Evolutionary conservation across 2,329 filamentous ascomycete species (phyloP), one percentile per base, ranked within the genome.

Genomic region (Neofusicoccum laricinum): DNA sequence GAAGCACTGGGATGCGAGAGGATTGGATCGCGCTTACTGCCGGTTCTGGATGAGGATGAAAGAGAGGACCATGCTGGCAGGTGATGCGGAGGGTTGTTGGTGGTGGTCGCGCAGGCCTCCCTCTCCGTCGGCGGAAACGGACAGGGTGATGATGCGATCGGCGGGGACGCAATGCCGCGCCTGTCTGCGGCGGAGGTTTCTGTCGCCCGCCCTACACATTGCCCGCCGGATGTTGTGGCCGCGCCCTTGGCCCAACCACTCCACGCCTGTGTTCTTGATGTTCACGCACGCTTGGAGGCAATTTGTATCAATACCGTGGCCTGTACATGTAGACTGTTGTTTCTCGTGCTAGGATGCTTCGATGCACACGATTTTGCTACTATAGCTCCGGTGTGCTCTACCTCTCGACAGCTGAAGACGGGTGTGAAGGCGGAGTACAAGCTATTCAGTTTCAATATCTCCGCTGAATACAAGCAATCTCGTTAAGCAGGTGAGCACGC

Each of bases 11-110:
- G 2, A 19, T 43, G 19, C 38, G 55, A 48, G 46, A 46, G 45
- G 64, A 58, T 38, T 17, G 67, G 34, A 46, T 15, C 41, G 30
- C 3, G 73, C 81, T 50, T 78, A 94, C 91, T 96, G 92, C 70
- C 92, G 87, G 77, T 96, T 96, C 75, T 96, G 92, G 64, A 96
- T 93, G 68, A 96, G 82, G 69, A 96, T 94, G 74, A 96, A 96
- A 62, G 92, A 96, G 71, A 96, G 86, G 76, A 95, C 81, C 81
- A 83, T 84, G 14, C 68, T 77, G 63, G 65, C 36, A n/a, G 49
- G 25, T 36, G 61, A 30, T 45, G 36, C 25, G 49, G 46, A 59
- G 40, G 53, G 45, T 46, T 25, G 40, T 41, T 34, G 50, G 41
- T 21, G 50, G 41, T 21, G 7, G 32, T 40, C 43, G 11, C 34